phyloP scores from a whole-genome alignment of 192 early-diverging fungal species.

The Lunasporangiospora selenospora region DNA sequence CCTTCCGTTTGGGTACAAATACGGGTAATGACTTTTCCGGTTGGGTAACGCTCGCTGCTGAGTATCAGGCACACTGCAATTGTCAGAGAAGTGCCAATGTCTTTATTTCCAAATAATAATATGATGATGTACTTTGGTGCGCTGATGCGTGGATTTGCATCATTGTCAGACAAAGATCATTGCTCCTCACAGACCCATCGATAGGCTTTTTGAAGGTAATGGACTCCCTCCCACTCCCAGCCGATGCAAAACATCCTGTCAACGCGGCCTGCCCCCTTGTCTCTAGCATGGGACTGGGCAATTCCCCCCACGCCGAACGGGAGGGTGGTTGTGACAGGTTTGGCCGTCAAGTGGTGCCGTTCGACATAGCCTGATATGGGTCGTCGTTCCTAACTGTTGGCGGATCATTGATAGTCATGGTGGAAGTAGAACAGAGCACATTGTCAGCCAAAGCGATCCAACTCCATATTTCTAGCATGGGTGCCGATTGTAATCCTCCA shows the following conservation, averaged over 20 bases:
- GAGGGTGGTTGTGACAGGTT: not conserved
- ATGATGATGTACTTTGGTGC: too few species aligned
- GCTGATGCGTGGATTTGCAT: too few species aligned
- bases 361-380: conserved; percentile 6
- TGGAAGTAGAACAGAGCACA: conserved; percentile 26
- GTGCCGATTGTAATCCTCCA: conserved; percentile 17
- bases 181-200: too few species aligned
- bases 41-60: too few species aligned
- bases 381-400: conserved; percentile 14
- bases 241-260: conserved; percentile 37
- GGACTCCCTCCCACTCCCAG: conserved; percentile 7
- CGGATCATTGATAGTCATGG: conserved; percentile 16
- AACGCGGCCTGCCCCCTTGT: conserved; percentile 18
- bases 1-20: too few species aligned
- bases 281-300: not conserved
- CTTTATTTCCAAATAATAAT: too few species aligned
- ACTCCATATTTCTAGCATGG: conserved; percentile 24
- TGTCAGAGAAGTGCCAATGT: too few species aligned
- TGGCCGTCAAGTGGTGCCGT: conserved; percentile 4
- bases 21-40: too few species aligned
- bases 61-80: too few species aligned
- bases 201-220: conserved; percentile 27
- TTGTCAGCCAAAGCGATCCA: conserved; percentile 8
- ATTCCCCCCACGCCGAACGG: conserved; percentile 2
- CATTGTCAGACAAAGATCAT: too few species aligned